Evolutionary conservation across 148 eudicot species (phyloP).

Genomic region (Drosera capensis): DNA sequence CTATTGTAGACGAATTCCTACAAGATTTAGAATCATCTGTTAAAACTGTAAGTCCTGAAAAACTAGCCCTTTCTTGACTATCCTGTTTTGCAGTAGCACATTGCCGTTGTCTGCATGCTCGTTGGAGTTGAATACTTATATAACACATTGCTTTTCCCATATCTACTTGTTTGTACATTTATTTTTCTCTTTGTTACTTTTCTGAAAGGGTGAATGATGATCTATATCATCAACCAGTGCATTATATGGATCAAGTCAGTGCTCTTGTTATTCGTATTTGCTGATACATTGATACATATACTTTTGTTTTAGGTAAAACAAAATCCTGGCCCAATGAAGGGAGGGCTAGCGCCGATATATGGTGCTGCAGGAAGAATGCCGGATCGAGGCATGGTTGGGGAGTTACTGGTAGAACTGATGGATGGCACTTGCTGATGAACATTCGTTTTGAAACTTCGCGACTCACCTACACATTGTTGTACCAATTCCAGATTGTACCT

Average conservation of each 20-base stretch:
- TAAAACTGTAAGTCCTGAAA: slow-evolving; percentile 49
- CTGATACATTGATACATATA: not conserved
- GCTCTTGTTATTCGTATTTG: no score
- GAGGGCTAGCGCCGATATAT: slow-evolving; percentile 94
- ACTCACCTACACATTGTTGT: not conserved
- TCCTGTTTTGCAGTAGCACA: not conserved
- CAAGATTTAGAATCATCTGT: slow-evolving; percentile 65
- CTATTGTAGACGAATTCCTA: slow-evolving; percentile 51
- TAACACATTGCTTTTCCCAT: no score
- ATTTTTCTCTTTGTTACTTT: no score
- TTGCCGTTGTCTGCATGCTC: no score
- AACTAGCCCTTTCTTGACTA: no score
- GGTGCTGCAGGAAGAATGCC: slow-evolving; percentile 99
- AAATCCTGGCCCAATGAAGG: slow-evolving; percentile 82
- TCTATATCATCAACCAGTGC: no score
- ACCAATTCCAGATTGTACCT: not conserved
- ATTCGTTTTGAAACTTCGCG: no score
- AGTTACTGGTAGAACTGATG: slow-evolving; percentile 81
- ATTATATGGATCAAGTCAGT: no score
- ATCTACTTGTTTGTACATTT: no score
- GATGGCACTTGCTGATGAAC: slow-evolving; percentile 54
- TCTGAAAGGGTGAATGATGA: no score
- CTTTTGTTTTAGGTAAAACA: slow-evolving; percentile 39
- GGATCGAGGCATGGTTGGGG: slow-evolving; percentile 77
- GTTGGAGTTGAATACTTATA: no score